Evolutionary conservation across 441 rosid genomes (phyloP).

Genomic region (Gossypium aridum): DNA sequence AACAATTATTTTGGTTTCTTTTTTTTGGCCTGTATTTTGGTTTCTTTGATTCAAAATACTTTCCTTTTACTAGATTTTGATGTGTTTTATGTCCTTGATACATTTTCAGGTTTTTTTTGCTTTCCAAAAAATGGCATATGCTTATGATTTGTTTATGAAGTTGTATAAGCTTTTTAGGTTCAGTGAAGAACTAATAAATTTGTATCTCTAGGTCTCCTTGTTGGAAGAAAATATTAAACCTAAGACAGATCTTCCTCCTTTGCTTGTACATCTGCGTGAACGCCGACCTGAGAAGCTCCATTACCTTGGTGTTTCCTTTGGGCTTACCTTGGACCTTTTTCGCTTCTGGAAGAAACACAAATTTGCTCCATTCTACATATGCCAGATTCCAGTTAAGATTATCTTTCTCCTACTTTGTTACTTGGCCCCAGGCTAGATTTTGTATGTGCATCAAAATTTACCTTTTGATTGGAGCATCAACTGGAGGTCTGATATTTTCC

Average conservation of each 20-base stretch:
- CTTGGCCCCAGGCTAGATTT: neutral
- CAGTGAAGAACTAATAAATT: neutral
- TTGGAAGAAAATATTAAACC: slow-evolving; percentile 86
- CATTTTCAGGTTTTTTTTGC: neutral
- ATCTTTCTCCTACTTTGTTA: slow-evolving; percentile 3
- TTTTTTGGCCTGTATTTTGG: neutral
- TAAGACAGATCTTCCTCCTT: slow-evolving; percentile 74
- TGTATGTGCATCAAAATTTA: neutral
- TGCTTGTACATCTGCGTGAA: slow-evolving; percentile 80
- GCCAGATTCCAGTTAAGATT: slow-evolving; percentile 81
- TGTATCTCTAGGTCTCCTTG: slow-evolving; percentile 62
- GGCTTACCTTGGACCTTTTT: slow-evolving; percentile 91
- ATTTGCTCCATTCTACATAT: slow-evolving; percentile 87
- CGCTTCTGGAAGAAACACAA: slow-evolving; percentile 94
- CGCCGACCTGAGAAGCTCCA: slow-evolving; percentile 86
- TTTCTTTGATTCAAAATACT: slow-evolving; percentile 1
- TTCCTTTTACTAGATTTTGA: neutral
- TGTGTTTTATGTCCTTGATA: neutral
- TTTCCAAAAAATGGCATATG: neutral
- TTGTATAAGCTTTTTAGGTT: slow-evolving; percentile 3
- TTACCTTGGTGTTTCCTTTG: slow-evolving; percentile 94
- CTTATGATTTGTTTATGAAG: neutral
- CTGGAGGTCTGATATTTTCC: slow-evolving; percentile 15
- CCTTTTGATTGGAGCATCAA: slow-evolving; percentile 7
- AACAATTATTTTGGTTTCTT: neutral